phyloP scores from a whole-genome alignment of 2,329 filamentous ascomycete species.

The Pseudohalonectria lignicola region DNA sequence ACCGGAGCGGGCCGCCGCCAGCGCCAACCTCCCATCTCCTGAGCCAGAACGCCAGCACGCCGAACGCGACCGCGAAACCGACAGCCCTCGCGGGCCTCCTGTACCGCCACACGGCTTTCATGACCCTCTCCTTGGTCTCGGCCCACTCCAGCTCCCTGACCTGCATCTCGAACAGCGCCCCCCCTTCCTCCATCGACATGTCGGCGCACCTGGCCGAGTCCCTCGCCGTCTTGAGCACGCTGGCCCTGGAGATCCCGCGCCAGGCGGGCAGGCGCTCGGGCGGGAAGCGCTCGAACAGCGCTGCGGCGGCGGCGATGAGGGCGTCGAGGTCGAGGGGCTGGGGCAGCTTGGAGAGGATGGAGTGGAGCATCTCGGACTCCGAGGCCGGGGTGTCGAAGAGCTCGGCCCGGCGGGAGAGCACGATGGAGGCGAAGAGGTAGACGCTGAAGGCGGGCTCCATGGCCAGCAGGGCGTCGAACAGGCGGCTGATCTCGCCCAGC shows the following conservation, averaged over 20 bases:
- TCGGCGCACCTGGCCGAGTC: constrained; percentile 30
- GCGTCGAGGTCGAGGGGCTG: constrained; percentile 68
- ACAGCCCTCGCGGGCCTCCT: constrained; percentile 51
- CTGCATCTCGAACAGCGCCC: constrained; percentile 59
- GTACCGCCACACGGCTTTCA: constrained; percentile 44
- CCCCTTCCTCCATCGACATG: constrained; percentile 56
- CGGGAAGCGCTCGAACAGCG: constrained; percentile 55
- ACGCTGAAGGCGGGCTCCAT: constrained; percentile 79
- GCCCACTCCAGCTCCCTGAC: constrained; percentile 57
- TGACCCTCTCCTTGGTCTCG: constrained; percentile 41
- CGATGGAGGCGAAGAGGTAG: constrained; percentile 86
- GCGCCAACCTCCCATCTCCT: no score
- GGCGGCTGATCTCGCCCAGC: constrained; percentile 75
- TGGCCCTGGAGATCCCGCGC: constrained; percentile 60
- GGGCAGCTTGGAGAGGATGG: constrained; percentile 77
- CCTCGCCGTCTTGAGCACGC: constrained; percentile 76
- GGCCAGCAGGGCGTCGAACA: constrained; percentile 88
- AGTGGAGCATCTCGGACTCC: constrained; percentile 88
- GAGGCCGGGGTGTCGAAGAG: constrained; percentile 74
- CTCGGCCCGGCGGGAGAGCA: constrained; percentile 69
- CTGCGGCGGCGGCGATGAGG: constrained; percentile 56
- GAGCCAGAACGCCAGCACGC: constrained; percentile 58
- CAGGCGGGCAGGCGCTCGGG: constrained; percentile 64
- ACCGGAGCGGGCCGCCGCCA: constrained; percentile 20
- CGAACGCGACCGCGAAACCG: constrained; percentile 56